phyloP scores from a whole-genome alignment of 495 filamentous ascomycete species.

The Trichocladium uniseriatum region DNA sequence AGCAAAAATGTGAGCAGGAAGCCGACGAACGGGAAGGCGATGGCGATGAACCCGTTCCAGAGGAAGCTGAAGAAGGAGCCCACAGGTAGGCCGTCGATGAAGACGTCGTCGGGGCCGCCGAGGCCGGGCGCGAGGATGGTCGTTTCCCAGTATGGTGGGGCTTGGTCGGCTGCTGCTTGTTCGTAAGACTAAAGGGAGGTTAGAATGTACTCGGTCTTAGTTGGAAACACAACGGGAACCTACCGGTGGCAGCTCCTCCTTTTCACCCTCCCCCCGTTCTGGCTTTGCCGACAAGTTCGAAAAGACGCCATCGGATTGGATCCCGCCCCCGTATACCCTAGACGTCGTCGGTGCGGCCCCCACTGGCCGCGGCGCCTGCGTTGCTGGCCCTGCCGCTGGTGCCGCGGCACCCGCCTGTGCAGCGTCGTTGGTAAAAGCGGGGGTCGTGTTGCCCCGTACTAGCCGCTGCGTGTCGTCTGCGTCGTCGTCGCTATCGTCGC shows the following conservation, averaged over 20 bases:
- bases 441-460: slow-evolving; percentile 59
- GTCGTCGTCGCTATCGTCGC: slow-evolving; percentile 62
- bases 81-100: slow-evolving; percentile 90
- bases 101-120: slow-evolving; percentile 80
- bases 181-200: slow-evolving; percentile 69
- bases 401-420: slow-evolving; percentile 8
- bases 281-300: slow-evolving; percentile 92
- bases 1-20: slow-evolving; percentile 97
- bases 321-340: slow-evolving; percentile 52
- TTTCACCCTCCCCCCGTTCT: slow-evolving; percentile 66
- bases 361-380: slow-evolving; percentile 5
- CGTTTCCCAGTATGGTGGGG: slow-evolving; percentile 97
- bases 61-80: slow-evolving; percentile 92
- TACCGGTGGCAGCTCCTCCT: slow-evolving; percentile 90
- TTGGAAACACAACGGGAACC: slow-evolving; percentile 36
- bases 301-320: slow-evolving; percentile 85
- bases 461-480: slow-evolving; percentile 77
- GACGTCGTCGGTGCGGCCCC: slow-evolving; percentile 12
- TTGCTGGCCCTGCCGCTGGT: slow-evolving; percentile 3
- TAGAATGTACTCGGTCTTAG: slow-evolving; percentile 16
- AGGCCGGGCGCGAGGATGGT: slow-evolving; percentile 89
- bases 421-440: slow-evolving; percentile 14
- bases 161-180: slow-evolving; percentile 93
- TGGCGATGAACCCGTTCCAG: slow-evolving; percentile 98
- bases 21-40: slow-evolving; percentile 95